phyloP scores from a whole-genome alignment of 1,284 basidiomycete species.

The Sporisorium reilianum region DNA sequence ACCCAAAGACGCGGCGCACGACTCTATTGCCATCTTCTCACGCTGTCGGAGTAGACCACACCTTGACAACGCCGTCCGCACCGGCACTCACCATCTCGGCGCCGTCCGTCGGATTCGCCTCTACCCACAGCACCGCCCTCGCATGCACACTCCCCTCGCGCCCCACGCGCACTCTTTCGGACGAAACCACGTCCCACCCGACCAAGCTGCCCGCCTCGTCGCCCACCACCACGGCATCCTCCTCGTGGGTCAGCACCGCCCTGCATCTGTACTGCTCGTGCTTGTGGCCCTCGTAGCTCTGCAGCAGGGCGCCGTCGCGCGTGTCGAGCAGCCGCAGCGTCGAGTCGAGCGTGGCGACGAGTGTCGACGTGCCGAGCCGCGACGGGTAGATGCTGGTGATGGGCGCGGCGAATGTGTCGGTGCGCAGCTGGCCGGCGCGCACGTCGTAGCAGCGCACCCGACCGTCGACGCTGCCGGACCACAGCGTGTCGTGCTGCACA shows the following conservation, averaged over 20 bases:
- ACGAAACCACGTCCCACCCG: constrained; percentile 85
- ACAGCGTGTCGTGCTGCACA: constrained; percentile 73
- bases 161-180: constrained; percentile 18
- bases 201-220: constrained; percentile 89
- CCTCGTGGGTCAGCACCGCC: constrained; percentile 81
- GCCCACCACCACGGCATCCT: constrained; percentile 84
- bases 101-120: constrained; percentile 76
- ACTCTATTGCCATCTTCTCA: background rate
- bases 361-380: constrained; percentile 79
- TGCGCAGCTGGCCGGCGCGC: constrained; percentile 85
- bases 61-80: constrained; percentile 72
- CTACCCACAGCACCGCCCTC: constrained; percentile 89
- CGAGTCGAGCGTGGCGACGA: constrained; percentile 85
- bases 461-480: constrained; percentile 88
- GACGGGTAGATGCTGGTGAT: constrained; percentile 81
- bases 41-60: constrained; percentile 53
- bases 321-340: constrained; percentile 88
- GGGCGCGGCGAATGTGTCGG: constrained; percentile 83
- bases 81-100: constrained; percentile 83
- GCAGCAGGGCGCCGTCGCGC: constrained; percentile 83
- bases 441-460: constrained; percentile 91
- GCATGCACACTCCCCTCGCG: constrained; percentile 79
- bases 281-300: constrained; percentile 83
- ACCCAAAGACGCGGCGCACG: background rate
- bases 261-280: constrained; percentile 82